Base-by-base conservation (phyloP, 306 rosid species). In the Quercus ilex region DNA sequence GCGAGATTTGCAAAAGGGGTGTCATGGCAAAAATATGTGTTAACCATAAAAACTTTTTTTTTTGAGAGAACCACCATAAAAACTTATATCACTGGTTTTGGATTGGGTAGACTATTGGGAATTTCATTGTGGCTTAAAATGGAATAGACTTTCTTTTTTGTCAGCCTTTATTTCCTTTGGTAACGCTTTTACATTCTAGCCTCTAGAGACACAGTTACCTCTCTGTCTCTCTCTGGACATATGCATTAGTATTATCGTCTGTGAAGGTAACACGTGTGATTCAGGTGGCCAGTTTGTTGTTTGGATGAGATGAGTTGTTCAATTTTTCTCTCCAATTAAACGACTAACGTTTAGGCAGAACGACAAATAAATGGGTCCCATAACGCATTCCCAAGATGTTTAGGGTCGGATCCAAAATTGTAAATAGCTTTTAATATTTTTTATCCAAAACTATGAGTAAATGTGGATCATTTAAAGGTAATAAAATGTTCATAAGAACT, bases 1-100 rank as follows among this genome's bases (percentile, higher is more conserved):
- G 23, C 67, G 89, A 82, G 85, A 86, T 63, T 71, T 88, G 91
- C 31, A 87, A 52, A 33, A 80, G 75, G 15, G 83, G 76, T 74
- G 83, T 79, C 97, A 89, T 90, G 80, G 90, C 77, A 79, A 69
- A 81, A 56, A 25, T 12, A 49, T 52, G 46, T 65, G 15, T 49
- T 49, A 49, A 49, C 14, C 19, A 38, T 78, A 38, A 85, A 73
- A 68, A 73, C 75, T 75, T 26, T 26, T 26, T 26, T 26, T 26
- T 26, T 26, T 26, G 26, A 26, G 26, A 26, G 26, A 26, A 26
- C 26, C 26, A 26, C 26, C 26, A 26, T 26, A 26, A 26, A 26
- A 26, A 26, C 26, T 26, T 26, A 83, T 31, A 28, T n/a, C 31
- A 73, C 26, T 65, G 80, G 74, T 35, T 20, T 79, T 3, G 41